These are phyloP conservation scores for Ceriops zippeliana DNA, from an alignment of 345 rosid species.

Conservation along the genomic window DNA sequence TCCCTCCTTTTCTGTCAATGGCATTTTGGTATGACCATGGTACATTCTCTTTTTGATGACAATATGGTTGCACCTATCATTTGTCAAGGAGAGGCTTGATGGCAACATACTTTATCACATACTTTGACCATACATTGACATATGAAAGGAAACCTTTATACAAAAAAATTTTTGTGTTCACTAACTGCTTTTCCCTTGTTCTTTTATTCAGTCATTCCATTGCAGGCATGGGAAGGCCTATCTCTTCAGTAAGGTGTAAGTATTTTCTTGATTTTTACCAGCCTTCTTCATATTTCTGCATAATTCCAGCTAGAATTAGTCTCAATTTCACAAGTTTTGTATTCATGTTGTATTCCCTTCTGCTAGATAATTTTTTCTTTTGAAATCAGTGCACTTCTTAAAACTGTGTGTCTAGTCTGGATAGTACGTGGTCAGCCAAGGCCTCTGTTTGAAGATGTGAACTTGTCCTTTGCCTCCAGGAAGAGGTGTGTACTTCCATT, in stretches of 20 bases:
- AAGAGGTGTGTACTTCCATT: not conserved
- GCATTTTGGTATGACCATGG: not conserved
- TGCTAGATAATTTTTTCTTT: not conserved
- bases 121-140: constrained; percentile 1
- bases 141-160: not conserved
- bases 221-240: constrained; percentile 94
- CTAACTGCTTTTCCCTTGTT: constrained; percentile 27
- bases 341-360: no score
- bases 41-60: not conserved
- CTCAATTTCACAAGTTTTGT: not conserved
- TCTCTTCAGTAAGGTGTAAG: constrained; percentile 98
- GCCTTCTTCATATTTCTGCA: constrained; percentile 5
- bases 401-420: not conserved
- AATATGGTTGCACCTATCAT: not conserved
- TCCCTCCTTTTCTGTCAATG: not conserved
- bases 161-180: constrained; percentile 15
- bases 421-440: not conserved
- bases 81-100: not conserved
- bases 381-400: not conserved
- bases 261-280: constrained; percentile 34
- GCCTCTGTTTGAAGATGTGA: constrained; percentile 1
- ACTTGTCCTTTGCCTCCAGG: not conserved
- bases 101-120: not conserved
- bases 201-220: constrained; percentile 72
- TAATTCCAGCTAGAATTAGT: not conserved